Percentiles rank a stretch among this genome's conserved stretches.
These are phyloP conservation scores for Cordyceps cicadae DNA, from an alignment of 2,329 filamentous ascomycete species.

Conservation along the genomic window DNA sequence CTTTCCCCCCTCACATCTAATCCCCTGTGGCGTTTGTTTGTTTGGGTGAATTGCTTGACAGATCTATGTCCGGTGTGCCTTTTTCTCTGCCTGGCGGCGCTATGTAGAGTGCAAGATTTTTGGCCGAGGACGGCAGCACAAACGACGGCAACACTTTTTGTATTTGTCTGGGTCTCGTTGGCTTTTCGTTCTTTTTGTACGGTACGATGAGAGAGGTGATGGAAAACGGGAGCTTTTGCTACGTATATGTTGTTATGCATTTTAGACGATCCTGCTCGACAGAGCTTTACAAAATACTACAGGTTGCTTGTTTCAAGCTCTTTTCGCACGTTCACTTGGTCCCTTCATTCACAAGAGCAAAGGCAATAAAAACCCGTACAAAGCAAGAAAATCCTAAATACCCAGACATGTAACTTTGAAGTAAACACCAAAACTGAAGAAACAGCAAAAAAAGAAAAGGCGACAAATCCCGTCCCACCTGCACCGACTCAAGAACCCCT, in stretches of 20 bases:
- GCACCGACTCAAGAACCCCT: conserved; percentile 5
- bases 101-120: not conserved
- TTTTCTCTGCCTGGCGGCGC: not conserved
- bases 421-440: not conserved
- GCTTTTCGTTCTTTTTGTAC: not conserved
- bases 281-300: not conserved
- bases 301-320: no score
- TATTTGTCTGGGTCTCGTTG: not conserved
- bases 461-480: not conserved
- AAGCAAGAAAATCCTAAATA: not conserved
- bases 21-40: conserved; percentile 17
- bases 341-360: not conserved
- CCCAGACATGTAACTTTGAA: not conserved
- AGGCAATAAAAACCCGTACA: not conserved
- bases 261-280: not conserved
- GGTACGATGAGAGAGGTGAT: not conserved
- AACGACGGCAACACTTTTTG: not conserved
- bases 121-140: not conserved
- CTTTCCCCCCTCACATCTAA: not conserved
- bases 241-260: not conserved
- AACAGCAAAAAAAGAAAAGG: not conserved
- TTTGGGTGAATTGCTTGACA: not conserved
- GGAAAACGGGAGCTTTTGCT: no score
- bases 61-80: not conserved
- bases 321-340: not conserved